phyloP scores from a whole-genome alignment of 345 rosid species.

The Eucalyptus brandiana region DNA sequence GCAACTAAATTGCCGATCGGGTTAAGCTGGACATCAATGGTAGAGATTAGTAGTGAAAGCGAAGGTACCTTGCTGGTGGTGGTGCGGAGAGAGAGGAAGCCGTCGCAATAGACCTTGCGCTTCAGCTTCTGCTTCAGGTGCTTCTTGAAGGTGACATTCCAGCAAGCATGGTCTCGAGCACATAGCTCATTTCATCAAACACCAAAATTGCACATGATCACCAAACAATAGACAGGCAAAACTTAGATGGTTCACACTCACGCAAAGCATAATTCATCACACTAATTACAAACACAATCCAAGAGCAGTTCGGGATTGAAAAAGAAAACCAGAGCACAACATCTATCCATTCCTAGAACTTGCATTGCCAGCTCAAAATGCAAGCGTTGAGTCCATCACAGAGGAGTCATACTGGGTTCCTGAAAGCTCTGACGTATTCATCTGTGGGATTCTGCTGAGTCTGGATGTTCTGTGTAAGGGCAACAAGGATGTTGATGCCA shows the following conservation, averaged over 20 bases:
- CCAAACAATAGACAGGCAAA: no score
- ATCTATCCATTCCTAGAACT: fast-evolving
- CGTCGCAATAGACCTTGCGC: constrained; percentile 68
- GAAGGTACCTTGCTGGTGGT: constrained; percentile 35
- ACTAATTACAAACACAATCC: no score
- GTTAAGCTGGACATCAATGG: not conserved
- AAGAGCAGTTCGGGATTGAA: no score
- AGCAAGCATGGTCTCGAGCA: not conserved
- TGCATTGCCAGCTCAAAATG: no score
- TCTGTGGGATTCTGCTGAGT: constrained; percentile 64
- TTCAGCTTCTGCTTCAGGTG: constrained; percentile 42
- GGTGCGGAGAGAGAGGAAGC: constrained; percentile 35
- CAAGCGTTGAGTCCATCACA: no score
- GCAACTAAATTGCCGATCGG: no score
- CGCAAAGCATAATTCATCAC: no score
- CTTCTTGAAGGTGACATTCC: constrained; percentile 71
- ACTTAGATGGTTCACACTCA: no score
- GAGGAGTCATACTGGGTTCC: no score
- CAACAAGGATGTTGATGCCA: constrained; percentile 82
- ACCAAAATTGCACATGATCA: no score
- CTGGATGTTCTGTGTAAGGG: constrained; percentile 66
- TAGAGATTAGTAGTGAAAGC: not conserved
- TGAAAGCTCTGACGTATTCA: constrained; percentile 42
- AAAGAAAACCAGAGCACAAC: no score
- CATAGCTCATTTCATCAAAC: no score